Evolutionary conservation across 1,284 basidiomycete genomes (phyloP), one percentile per base, ranked within the genome.

Genomic region (Ceratobasidium papillatum): DNA sequence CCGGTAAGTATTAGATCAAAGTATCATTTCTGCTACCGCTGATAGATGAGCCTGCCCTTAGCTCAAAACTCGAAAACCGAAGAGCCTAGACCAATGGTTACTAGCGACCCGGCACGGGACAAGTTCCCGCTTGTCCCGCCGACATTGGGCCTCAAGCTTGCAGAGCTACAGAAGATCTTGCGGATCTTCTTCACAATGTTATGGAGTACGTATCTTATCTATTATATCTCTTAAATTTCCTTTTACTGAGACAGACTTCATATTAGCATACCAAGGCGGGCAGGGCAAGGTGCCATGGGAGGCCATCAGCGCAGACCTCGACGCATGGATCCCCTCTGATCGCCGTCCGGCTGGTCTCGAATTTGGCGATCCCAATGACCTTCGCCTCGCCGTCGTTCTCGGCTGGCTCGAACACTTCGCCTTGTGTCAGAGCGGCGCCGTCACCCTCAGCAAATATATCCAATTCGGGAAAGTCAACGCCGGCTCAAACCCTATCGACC

Each of bases 291-390:
- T 62, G 3, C 61, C 61, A 2, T 62, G 61, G 61, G 61, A 62
- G 22, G 2, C 17, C 8, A 36, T 62, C 3, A 22, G 25, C 3
- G 22, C n/a, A 1, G 43, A 62, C 41, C 27, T 62, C 3, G 38
- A 62, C n/a, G 17, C 38, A 3, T 62, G 61, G 61, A 45, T 62
- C 27, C 27, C 7, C 3, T 4, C 61, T 17, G 4, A 45, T n/a
- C 41, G 61, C 61, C 61, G 61, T 7, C 61, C 61, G 4, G 12
- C 17, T 49, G 62, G 27, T n/a, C 12, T 30, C 11, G 32, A 5
- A 8, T 30, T 66, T 12, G 64, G 36, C n/a, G 64, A 66, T 27
- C 64, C 64, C 5, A 52, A 34, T 49, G 11, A 38, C 19, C 64
- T 66, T 32, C 25, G 30, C 0, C 17, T 54, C 2, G 2, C 30